These are phyloP conservation scores for Parachaetomium inaequale DNA, from an alignment of 495 filamentous ascomycete species.

Conservation along the genomic window DNA sequence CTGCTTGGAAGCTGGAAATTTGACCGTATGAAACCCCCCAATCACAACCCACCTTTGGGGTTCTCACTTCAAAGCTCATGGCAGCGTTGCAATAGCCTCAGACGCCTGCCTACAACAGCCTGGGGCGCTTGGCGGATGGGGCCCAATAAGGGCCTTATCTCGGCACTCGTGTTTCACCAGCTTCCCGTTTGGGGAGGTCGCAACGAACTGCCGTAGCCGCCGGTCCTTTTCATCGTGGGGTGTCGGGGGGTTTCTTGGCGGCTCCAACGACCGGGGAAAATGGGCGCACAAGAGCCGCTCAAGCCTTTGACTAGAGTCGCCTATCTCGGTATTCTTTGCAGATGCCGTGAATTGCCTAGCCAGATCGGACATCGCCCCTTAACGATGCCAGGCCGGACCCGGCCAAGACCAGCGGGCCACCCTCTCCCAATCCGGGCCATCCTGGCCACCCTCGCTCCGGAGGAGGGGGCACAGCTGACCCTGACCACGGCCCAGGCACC, in stretches of 20 bases:
- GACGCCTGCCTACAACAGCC: slow-evolving; percentile 14
- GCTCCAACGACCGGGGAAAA: slow-evolving; percentile 13
- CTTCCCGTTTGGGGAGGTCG: slow-evolving; percentile 31
- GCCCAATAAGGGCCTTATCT: background rate
- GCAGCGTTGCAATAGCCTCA: background rate
- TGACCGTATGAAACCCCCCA: background rate
- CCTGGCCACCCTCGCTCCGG: background rate
- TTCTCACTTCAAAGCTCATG: background rate
- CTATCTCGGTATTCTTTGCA: slow-evolving; percentile 7
- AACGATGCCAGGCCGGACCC: background rate
- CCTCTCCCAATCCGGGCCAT: background rate
- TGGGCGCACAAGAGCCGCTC: too few species aligned
- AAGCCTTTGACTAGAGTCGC: background rate
- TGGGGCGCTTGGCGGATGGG: background rate
- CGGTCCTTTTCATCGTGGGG: slow-evolving; percentile 5
- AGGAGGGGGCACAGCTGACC: background rate
- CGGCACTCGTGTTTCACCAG: slow-evolving; percentile 15
- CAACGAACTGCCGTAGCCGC: slow-evolving; percentile 16
- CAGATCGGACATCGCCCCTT: too few species aligned
- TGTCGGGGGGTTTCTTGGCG: slow-evolving; percentile 5
- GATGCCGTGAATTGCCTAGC: too few species aligned
- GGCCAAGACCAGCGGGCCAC: background rate
- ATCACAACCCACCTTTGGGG: background rate
- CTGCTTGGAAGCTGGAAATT: background rate
- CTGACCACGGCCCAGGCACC: background rate